Evolutionary conservation across 345 rosid species (phyloP), one percentile per base, ranked within the genome.

Genomic region (Rhodomyrtus tomentosa): DNA sequence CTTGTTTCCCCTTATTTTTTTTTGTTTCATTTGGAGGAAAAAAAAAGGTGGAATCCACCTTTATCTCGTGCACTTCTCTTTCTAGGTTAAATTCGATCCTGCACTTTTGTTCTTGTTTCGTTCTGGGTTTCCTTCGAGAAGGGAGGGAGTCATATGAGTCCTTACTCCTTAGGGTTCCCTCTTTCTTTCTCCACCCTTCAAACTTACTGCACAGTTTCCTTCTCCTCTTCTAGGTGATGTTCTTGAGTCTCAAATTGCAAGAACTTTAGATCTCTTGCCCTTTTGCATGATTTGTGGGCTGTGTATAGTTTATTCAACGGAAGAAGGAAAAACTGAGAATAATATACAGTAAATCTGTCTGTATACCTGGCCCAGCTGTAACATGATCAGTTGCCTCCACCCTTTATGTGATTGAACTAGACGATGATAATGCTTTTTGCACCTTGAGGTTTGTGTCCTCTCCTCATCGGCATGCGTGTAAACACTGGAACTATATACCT

Each of bases 331-430:
- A 85, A 36, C 79, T 10, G 45, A 68, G 79, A 36, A 68, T 36
- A 36, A 68, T 36, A 36, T 68, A 68, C 38, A 36, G 79, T 68
- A 68, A 36, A 68, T 68, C 45, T 68, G 79, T 68, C 45, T 10
- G 2, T 14, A 8, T 55, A 55, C 84, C 83, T 87, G 92, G 90
- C 88, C 94, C 93, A 88, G 45, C 85, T 88, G 88, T 40, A 74
- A 62, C 68, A 82, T 73, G 90, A 90, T 88, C 79, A 36, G 45
- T 68, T 68, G 89, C 88, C 88, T 82, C 84, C 86, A 85, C 87
- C 89, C 89, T 91, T 91, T 87, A 86, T 87, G 87, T 90, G 96
- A 94, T 92, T 92, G 94, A 94, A 91, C 91, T 36, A 84, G 81
- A 68, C 85, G 88, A 85, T 42, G 87, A 89, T 88, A 76, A 88